Percentiles rank a stretch among this genome's conserved stretches.
Conservation (phyloP, 176 grass and related monocot genomes). For the Musa schizocarpa region DNA sequence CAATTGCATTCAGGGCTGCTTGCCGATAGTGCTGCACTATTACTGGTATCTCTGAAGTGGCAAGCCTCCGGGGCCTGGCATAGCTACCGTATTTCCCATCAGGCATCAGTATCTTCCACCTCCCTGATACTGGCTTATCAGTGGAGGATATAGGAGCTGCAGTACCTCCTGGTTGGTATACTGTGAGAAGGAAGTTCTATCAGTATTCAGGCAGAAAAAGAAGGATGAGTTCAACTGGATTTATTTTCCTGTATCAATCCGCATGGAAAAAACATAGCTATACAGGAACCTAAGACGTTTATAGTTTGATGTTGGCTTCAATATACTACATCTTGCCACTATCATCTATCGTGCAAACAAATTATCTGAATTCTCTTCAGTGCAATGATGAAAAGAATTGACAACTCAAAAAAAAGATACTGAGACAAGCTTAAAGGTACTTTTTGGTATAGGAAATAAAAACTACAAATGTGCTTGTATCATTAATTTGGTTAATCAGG, state of each 20-base stretch:
- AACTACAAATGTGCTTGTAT: no score
- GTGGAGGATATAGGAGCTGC: slow-evolving; percentile 83
- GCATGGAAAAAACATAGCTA: no score
- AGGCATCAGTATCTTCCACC: slow-evolving; percentile 86
- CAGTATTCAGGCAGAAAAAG: slow-evolving; percentile 1
- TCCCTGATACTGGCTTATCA: slow-evolving; percentile 67
- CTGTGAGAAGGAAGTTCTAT: slow-evolving; percentile 24
- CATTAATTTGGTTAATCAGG: no score
- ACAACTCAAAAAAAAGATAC: no score
- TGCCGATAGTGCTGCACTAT: slow-evolving; percentile 77
- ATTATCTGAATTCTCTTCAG: no score
- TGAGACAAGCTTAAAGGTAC: no score
- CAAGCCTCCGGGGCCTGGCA: slow-evolving; percentile 46
- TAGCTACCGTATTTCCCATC: slow-evolving; percentile 66
- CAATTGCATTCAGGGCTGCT: slow-evolving; percentile 58
- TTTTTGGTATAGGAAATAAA: no score
- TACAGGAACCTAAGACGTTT: no score
- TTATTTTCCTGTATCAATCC: neutral
- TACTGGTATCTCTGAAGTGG: slow-evolving; percentile 45
- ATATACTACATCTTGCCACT: no score
- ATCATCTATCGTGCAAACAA: no score
- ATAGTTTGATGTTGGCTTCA: no score
- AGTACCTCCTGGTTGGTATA: slow-evolving; percentile 56
- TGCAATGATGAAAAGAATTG: no score
- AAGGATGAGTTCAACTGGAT: neutral